A percentile compares a stretch with the other conserved stretches of the same genome.
These are phyloP conservation scores for Ajuga reptans DNA, from an alignment of 305 asterid genomes.

Conservation along the genomic window DNA sequence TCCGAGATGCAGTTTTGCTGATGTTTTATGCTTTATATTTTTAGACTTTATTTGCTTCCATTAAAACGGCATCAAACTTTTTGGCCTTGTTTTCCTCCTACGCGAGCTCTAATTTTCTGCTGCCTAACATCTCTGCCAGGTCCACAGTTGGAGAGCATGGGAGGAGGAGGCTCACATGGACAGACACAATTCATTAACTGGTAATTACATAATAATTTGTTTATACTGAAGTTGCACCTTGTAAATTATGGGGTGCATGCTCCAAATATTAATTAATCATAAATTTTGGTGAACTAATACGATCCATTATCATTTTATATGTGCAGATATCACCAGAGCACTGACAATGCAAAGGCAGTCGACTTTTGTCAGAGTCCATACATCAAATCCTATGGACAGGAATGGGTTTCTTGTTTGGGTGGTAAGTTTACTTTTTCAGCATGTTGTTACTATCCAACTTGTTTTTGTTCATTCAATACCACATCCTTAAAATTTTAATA, in stretches of 20 bases:
- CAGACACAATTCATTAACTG: slow-evolving; percentile 55
- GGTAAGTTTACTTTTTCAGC: slow-evolving; percentile 40
- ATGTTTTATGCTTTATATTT: neutral
- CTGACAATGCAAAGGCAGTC: slow-evolving; percentile 85
- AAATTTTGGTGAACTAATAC: neutral
- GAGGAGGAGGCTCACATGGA: slow-evolving; percentile 93
- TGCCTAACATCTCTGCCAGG: slow-evolving; percentile 36
- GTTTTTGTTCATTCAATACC: neutral
- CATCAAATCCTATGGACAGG: slow-evolving; percentile 70
- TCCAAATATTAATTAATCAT: neutral
- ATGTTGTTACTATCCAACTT: neutral
- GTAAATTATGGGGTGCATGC: neutral
- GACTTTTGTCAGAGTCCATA: slow-evolving; percentile 81
- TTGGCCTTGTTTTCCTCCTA: neutral
- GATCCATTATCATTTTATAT: slow-evolving; percentile 5
- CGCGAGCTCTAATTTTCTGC: slow-evolving; percentile 4
- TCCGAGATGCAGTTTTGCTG: neutral
- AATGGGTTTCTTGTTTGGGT: slow-evolving; percentile 74
- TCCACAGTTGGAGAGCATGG: slow-evolving; percentile 94
- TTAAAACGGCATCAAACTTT: neutral
- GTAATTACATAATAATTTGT: slow-evolving; percentile 29
- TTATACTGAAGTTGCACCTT: neutral
- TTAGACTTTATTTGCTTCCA: neutral
- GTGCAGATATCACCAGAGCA: slow-evolving; percentile 63
- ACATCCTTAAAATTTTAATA: neutral